These are phyloP conservation scores for Iris pallida DNA, from an alignment of 116 monocot species.

Conservation along the genomic window DNA sequence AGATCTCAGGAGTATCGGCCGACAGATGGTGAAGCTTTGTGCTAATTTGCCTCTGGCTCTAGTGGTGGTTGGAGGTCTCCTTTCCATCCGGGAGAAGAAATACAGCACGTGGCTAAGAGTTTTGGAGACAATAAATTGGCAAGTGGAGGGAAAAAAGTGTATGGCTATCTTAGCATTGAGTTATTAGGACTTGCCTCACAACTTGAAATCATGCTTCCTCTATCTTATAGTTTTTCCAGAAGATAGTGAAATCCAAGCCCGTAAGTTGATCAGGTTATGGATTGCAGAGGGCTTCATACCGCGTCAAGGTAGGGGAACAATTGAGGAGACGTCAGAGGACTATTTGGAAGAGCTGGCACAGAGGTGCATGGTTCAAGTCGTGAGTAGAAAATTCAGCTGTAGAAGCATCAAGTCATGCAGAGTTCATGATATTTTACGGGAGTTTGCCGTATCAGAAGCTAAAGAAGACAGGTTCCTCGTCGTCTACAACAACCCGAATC, in stretches of 20 bases:
- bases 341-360: slow-evolving; percentile 13
- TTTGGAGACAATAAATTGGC: slow-evolving; percentile 8
- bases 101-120: slow-evolving; percentile 8
- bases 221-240: slow-evolving; percentile 14
- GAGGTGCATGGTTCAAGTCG: slow-evolving; percentile 13
- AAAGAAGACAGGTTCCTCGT: slow-evolving; percentile 9
- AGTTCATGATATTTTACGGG: slow-evolving; percentile 12
- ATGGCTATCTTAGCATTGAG: slow-evolving; percentile 14
- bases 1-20: slow-evolving; percentile 8
- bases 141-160: slow-evolving; percentile 9
- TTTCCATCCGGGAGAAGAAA: slow-evolving; percentile 12
- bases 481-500: neutral
- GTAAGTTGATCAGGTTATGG: slow-evolving; percentile 10
- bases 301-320: neutral
- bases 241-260: neutral
- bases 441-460: slow-evolving; percentile 2
- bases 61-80: slow-evolving; percentile 22
- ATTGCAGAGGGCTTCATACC: slow-evolving; percentile 20
- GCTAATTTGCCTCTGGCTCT: slow-evolving; percentile 29
- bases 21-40: slow-evolving; percentile 12
- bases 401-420: neutral
- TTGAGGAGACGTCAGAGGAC: slow-evolving; percentile 2
- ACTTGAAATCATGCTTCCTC: slow-evolving; percentile 19
- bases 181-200: slow-evolving; percentile 17
- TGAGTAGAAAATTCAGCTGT: neutral